Conservation (phyloP, 1,284 basidiomycete species). For the Ustilago sp. region DNA sequence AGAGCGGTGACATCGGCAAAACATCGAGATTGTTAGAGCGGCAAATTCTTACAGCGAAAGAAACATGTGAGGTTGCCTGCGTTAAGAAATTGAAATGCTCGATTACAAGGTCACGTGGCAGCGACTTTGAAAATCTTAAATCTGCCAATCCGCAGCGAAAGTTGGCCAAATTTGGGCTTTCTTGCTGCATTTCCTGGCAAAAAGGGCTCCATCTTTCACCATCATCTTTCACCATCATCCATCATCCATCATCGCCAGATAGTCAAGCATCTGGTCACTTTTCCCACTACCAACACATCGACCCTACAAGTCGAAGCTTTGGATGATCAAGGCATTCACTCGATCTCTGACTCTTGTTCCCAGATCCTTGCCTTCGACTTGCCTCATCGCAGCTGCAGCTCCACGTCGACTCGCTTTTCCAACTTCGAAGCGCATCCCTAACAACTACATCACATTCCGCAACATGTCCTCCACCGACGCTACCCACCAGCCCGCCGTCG, state of each 20-base stretch:
- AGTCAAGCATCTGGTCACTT: conserved; percentile 2
- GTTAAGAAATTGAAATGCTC: neutral
- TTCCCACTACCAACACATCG: neutral
- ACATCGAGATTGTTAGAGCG: neutral
- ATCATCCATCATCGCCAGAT: neutral
- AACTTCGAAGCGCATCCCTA: conserved; percentile 2
- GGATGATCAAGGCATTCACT: conserved; percentile 44
- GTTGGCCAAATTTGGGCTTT: conserved; percentile 12
- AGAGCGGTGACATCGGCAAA: neutral
- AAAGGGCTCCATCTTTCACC: neutral
- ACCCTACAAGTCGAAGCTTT: conserved; percentile 13
- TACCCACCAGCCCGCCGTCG: conserved; percentile 37
- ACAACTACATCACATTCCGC: conserved; percentile 11
- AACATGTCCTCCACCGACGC: conserved; percentile 52
- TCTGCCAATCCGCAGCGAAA: conserved; percentile 2
- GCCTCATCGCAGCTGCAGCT: neutral
- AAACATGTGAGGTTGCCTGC: neutral
- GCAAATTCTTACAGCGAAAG: neutral
- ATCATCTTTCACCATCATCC: neutral
- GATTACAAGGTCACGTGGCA: conserved; percentile 14
- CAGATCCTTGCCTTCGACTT: conserved; percentile 31
- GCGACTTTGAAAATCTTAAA: conserved; percentile 1
- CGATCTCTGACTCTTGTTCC: conserved; percentile 19
- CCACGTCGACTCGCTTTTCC: conserved; percentile 5
- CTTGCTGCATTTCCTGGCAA: conserved; percentile 2